Base-by-base conservation (phyloP, 164 flowering plant genomes). In the Malania oleifera region DNA sequence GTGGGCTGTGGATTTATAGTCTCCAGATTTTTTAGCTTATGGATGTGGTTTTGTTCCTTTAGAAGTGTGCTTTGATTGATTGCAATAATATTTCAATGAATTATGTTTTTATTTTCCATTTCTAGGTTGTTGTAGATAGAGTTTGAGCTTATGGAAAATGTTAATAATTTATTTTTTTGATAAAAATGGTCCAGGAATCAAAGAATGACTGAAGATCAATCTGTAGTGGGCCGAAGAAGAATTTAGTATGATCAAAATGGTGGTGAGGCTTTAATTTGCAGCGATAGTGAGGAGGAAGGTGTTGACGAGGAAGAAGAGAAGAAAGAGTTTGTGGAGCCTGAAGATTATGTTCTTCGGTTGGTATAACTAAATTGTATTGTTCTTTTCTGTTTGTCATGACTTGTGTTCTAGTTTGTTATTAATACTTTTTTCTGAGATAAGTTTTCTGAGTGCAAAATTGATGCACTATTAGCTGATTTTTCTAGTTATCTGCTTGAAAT, bases 131-230 rank as follows among this genome's bases (percentile, higher is more conserved):
- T n/a, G n/a, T n/a, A n/a, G n/a, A n/a, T n/a, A n/a, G n/a, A n/a
- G n/a, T n/a, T n/a, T n/a, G n/a, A n/a, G n/a, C n/a, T n/a, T n/a
- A n/a, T n/a, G n/a, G n/a, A n/a, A n/a, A n/a, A n/a, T n/a, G n/a
- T n/a, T n/a, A n/a, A n/a, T n/a, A n/a, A n/a, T n/a, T 14, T 44
- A 26, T 28, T 39, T 56, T 18, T n/a, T 31, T 47, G 15, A 19
- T 71, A 28, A 19, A 43, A 56, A 27, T 74, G 61, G 10, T 72
- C 67, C 82, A 95, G 99, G 74, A 95, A 95, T 72, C 99, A 85
- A 68, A 78, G 99, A 74, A 95, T 95, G 99, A 82, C 96, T 1
- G 99, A 95, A 41, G 99, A 95, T 75, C 99, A 95, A 60, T 90
- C 99, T 7, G 96, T 95, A 49, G 78, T 95, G 10, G 96, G 99